Conservation (phyloP, 345 rosid genomes). For the Populus simonii region DNA sequence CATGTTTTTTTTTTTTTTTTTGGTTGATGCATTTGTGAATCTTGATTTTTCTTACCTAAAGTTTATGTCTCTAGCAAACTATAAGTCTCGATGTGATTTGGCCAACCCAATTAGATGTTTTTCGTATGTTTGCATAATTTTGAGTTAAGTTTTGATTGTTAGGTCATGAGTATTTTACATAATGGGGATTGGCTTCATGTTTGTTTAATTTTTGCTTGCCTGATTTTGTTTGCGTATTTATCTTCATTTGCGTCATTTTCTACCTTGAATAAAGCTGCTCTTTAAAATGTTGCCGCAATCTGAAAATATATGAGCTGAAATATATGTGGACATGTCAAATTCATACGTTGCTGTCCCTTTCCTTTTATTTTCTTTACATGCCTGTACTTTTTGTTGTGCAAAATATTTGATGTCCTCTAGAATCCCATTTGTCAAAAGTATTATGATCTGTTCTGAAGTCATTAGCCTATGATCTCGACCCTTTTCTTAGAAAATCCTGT, state of each 20-base stretch:
- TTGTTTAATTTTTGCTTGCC: background rate
- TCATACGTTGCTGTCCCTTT: background rate
- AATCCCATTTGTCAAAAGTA: too few species aligned
- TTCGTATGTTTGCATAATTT: background rate
- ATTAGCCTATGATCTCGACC: background rate
- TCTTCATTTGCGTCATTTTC: background rate
- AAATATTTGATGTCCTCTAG: background rate
- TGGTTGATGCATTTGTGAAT: background rate
- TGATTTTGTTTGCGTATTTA: background rate
- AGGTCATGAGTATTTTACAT: background rate
- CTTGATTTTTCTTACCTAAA: background rate
- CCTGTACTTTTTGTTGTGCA: background rate
- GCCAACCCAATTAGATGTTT: background rate
- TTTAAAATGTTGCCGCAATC: background rate
- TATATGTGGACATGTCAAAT: background rate
- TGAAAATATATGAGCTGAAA: background rate
- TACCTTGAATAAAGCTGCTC: background rate
- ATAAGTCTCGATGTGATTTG: background rate
- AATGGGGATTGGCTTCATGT: background rate
- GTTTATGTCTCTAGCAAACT: background rate
- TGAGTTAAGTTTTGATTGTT: background rate
- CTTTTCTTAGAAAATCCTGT: too few species aligned
- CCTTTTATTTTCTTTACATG: background rate
- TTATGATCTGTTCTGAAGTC: background rate
- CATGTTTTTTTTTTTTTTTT: background rate